Conservation (phyloP, 768 basidiomycete species). For the Sporobolomyces pararoseus region DNA sequence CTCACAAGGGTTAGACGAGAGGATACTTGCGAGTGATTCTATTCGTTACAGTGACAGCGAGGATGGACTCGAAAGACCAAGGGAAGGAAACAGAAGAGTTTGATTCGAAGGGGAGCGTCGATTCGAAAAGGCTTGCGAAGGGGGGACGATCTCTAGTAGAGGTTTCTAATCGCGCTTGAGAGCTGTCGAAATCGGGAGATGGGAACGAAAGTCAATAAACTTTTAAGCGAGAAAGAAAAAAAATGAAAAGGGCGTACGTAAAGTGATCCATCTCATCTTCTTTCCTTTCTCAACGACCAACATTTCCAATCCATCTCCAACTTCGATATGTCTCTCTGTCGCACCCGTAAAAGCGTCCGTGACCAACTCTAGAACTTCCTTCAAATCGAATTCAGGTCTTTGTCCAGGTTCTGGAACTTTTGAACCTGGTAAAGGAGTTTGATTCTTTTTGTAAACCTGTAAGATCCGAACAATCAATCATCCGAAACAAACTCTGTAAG, state of each 20-base stretch:
- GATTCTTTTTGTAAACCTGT: conserved; percentile 98
- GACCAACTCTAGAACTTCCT: conserved; percentile 75
- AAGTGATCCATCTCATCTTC: conserved; percentile 20
- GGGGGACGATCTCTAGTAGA: no score
- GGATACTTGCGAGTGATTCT: background rate
- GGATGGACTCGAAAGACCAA: background rate
- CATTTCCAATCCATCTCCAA: conserved; percentile 84
- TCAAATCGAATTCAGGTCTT: conserved; percentile 74
- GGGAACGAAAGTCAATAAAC: background rate
- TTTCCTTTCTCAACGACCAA: conserved; percentile 30
- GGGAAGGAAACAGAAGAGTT: background rate
- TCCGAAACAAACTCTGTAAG: background rate
- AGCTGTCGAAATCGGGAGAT: background rate
- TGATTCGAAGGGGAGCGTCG: no score
- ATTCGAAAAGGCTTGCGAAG: no score
- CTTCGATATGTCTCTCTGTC: conserved; percentile 98
- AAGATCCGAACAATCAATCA: conserved; percentile 19
- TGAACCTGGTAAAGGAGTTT: conserved; percentile 66
- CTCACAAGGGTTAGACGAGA: background rate
- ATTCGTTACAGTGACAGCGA: conserved; percentile 1
- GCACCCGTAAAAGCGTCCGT: conserved; percentile 96
- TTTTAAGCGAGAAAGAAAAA: background rate
- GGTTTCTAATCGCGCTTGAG: conserved; percentile 24
- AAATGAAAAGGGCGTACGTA: conserved; percentile 6
- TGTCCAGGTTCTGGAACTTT: conserved; percentile 53